These are phyloP conservation scores for Trichoderma koningiopsis DNA, from an alignment of 2,329 filamentous ascomycete genomes.

Conservation along the genomic window DNA sequence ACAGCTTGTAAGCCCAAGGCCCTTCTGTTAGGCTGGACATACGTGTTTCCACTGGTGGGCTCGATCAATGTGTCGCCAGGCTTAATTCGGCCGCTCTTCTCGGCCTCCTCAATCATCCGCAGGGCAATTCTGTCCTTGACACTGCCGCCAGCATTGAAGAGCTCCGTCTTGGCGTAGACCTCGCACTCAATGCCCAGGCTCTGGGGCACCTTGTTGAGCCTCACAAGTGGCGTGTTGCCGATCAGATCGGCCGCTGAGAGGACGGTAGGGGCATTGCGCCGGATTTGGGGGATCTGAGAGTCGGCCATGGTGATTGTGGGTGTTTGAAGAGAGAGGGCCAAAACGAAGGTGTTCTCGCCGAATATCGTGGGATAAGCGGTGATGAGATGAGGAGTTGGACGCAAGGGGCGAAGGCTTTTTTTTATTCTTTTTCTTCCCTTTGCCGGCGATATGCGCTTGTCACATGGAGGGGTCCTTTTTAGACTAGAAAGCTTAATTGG, in stretches of 20 bases:
- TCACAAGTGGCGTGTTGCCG: constrained; percentile 93
- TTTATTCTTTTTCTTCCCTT: constrained; percentile 9
- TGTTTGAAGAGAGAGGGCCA: background rate
- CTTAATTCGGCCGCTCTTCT: constrained; percentile 89
- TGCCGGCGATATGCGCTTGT: constrained; percentile 22
- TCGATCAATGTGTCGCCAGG: constrained; percentile 97
- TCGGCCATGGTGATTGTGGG: constrained; percentile 28
- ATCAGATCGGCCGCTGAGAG: constrained; percentile 82
- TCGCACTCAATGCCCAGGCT: constrained; percentile 86
- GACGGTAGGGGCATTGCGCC: constrained; percentile 43
- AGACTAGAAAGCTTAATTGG: constrained; percentile 10
- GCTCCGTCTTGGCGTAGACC: constrained; percentile 88
- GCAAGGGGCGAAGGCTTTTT: background rate
- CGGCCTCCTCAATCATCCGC: constrained; percentile 96
- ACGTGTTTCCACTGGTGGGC: constrained; percentile 95
- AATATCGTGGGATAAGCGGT: background rate
- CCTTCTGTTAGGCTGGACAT: constrained; percentile 47
- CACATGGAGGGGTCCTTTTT: constrained; percentile 19
- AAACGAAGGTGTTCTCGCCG: background rate
- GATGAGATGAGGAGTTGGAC: background rate
- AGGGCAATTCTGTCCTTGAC: constrained; percentile 95
- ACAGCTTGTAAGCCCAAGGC: background rate
- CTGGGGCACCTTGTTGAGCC: constrained; percentile 88
- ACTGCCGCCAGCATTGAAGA: constrained; percentile 91
- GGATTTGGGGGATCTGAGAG: constrained; percentile 36